Evolutionary conservation across 495 filamentous ascomycete genomes (phyloP), one percentile per base, ranked within the genome.

Genomic region (Lasiosphaeriaceae sp.): DNA sequence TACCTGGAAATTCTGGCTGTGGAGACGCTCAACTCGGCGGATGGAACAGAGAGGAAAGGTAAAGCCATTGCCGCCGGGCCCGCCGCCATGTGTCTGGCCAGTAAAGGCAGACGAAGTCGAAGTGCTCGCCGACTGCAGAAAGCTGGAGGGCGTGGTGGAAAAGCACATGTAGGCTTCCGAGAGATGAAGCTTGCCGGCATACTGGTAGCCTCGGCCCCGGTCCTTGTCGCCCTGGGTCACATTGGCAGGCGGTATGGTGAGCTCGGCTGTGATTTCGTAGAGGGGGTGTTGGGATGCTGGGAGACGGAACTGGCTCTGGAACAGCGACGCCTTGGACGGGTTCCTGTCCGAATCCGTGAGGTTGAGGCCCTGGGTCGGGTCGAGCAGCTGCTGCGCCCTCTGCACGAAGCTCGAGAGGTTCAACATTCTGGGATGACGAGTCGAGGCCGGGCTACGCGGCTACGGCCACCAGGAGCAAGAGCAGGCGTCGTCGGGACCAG

Each of bases 101-200:
- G 89, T 92, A 74, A 90, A 96, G 24, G 82, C 77, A 23, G 83
- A 89, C 1, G 90, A 92, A 3, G 86, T 83, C 60, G 82, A 85
- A 3, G 82, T 78, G 65, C 83, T 95, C 0, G 92, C 87, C 1
- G 86, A 85, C 49, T 82, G 89, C 52, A 87, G 70, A 68, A 97
- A 96, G 73, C 90, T 94, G 2, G 90, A 90, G 1, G 89, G 86
- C 51, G 93, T 92, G 16, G 92, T 97, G 0, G 91, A 95, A 76
- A 98, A 97, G 79, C 90, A 97, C 48, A 98, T 83, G 68, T 88
- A 98, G 63, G 86, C 83, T 68, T 98, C 93, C 69, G 91, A 96
- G 59, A 98, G 79, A 65, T 97, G 92, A 19, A 98, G 82, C 69
- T 90, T 89, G 16, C 94, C 94, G n/a, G 86, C 86, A 72, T 97